A percentile compares a stretch with the other conserved stretches of the same genome.
Conservation (phyloP, 257 asterid species). For the Solanum bulbocastanum region DNA sequence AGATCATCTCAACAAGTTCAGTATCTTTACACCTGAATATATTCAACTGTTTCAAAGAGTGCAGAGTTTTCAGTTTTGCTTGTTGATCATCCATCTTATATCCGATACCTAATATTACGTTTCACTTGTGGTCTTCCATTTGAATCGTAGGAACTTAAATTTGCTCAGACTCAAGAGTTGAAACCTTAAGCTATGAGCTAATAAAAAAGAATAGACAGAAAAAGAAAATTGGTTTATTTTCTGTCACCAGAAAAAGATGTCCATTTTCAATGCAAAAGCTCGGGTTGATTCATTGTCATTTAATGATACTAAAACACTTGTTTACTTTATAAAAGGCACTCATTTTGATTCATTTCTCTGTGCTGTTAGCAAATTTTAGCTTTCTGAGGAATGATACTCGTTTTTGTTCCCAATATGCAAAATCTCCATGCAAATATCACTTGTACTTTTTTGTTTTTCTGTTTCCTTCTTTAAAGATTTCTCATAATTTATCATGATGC, state of each 20-base stretch:
- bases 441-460: neutral
- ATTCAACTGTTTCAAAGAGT: neutral
- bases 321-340: neutral
- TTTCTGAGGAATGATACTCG: neutral
- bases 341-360: neutral
- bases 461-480: neutral
- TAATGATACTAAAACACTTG: neutral
- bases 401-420: neutral
- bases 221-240: neutral
- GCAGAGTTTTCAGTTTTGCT: neutral
- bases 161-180: neutral
- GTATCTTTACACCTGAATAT: neutral
- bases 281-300: neutral
- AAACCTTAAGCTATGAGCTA: neutral
- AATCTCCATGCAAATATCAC: neutral
- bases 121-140: neutral
- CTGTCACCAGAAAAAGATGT: neutral
- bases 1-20: neutral
- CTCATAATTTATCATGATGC: neutral
- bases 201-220: neutral
- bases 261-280: neutral
- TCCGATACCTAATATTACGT: neutral
- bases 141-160: neutral
- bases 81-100: neutral
- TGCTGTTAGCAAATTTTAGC: neutral